phyloP scores from a whole-genome alignment of 2,329 filamentous ascomycete genomes.

The Sphaerulina vaccinii region DNA sequence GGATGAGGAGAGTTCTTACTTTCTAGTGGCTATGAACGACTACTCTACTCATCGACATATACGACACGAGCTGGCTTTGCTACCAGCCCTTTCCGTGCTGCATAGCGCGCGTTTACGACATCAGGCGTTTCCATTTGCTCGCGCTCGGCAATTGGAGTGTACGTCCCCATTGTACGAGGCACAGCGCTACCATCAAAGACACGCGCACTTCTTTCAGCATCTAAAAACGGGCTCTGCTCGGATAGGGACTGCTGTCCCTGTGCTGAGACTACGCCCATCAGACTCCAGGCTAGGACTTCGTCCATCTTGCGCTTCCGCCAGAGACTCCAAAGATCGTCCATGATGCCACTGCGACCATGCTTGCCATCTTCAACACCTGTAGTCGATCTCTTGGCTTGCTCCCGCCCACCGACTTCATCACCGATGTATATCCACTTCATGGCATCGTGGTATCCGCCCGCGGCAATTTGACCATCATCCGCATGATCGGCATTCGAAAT shows the following conservation, averaged over 20 bases:
- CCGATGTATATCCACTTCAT: slow-evolving; percentile 78
- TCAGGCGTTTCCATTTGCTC: slow-evolving; percentile 58
- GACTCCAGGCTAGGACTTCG: slow-evolving; percentile 73
- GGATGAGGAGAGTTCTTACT: slow-evolving; percentile 31
- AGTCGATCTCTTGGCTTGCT: slow-evolving; percentile 32
- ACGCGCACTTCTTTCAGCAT: slow-evolving; percentile 44
- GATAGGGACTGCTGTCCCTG: slow-evolving; percentile 34
- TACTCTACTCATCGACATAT: slow-evolving; percentile 20
- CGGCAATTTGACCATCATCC: slow-evolving; percentile 38
- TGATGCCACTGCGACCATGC: slow-evolving; percentile 64
- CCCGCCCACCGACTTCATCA: slow-evolving; percentile 53
- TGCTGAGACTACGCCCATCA: slow-evolving; percentile 63
- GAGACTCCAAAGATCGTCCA: slow-evolving; percentile 74
- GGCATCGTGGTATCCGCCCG: slow-evolving; percentile 53
- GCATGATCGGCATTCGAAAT: slow-evolving; percentile 40
- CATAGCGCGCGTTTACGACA: slow-evolving; percentile 62
- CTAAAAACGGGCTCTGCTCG: slow-evolving; percentile 13
- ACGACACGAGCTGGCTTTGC: slow-evolving; percentile 11
- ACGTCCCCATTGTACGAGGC: slow-evolving; percentile 55
- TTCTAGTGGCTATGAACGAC: not conserved
- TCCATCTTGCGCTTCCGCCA: slow-evolving; percentile 89
- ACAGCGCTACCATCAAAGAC: slow-evolving; percentile 60
- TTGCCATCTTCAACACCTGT: slow-evolving; percentile 54
- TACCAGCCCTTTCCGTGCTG: slow-evolving; percentile 50
- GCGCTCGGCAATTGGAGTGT: slow-evolving; percentile 57